Conservation (phyloP, 129 eudicot genomes). For the Glebionis coronaria region DNA sequence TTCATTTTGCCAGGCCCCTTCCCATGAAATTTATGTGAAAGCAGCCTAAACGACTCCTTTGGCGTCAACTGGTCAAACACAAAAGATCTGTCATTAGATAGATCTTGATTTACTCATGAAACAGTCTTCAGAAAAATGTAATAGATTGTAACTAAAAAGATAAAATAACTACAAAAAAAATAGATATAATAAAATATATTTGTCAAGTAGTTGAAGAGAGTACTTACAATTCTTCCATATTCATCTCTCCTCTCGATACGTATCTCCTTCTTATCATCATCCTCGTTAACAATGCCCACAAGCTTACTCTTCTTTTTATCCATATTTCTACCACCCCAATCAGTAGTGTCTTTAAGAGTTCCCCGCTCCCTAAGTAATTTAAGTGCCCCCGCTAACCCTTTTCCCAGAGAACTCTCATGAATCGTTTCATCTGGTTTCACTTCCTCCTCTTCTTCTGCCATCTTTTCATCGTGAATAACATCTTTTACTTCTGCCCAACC, state of each 20-base stretch:
- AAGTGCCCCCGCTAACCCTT: conserved; percentile 90
- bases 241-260: conserved; percentile 89
- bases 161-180: background rate
- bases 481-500: conserved; percentile 77
- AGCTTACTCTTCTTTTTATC: conserved; percentile 97
- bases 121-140: background rate
- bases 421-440: conserved; percentile 73
- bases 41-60: conserved; percentile 82
- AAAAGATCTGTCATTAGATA: conserved; percentile 16
- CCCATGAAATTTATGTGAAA: conserved; percentile 93
- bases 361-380: conserved; percentile 78
- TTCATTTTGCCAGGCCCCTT: conserved; percentile 97
- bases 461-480: conserved; percentile 31
- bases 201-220: conserved; percentile 11
- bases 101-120: conserved; percentile 4
- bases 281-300: conserved; percentile 64
- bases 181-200: background rate
- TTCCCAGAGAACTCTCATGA: conserved; percentile 83
- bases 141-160: background rate
- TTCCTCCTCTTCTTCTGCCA: conserved; percentile 45
- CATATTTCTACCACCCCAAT: conserved; percentile 99
- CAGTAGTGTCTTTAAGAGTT: conserved; percentile 71
- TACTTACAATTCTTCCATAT: conserved; percentile 92
- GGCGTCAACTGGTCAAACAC: conserved; percentile 70
- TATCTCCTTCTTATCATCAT: conserved; percentile 75